Conservation (phyloP, 768 basidiomycete species). For the Leucosporidium yakuticum region DNA sequence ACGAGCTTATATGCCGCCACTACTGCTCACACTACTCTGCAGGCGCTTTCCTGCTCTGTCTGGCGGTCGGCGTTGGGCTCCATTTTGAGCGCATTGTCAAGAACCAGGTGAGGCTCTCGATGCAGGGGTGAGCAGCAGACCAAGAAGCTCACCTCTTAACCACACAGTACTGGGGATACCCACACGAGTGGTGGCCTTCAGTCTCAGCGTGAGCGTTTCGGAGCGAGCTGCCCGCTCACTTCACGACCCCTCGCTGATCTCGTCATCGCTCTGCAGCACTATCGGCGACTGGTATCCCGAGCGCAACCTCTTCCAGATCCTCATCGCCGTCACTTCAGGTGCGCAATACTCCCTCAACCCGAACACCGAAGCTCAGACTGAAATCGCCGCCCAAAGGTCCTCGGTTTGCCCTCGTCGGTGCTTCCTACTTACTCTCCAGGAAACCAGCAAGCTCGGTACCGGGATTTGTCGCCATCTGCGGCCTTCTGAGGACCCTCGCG, state of each 20-base stretch:
- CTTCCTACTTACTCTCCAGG: constrained; percentile 37
- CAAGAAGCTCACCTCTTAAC: not conserved
- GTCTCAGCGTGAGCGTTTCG: constrained; percentile 48
- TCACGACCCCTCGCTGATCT: not conserved
- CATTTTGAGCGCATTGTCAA: constrained; percentile 80
- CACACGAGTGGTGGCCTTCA: constrained; percentile 84
- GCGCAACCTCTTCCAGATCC: constrained; percentile 54
- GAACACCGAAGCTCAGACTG: too few species aligned
- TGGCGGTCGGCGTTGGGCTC: constrained; percentile 59
- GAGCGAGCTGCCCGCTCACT: not conserved
- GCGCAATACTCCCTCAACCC: constrained; percentile 49
- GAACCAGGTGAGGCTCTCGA: constrained; percentile 54
- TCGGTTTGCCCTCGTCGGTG: constrained; percentile 40
- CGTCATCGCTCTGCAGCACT: constrained; percentile 44
- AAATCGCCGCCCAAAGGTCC: constrained; percentile 1
- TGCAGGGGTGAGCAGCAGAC: not conserved
- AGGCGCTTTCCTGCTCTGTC: constrained; percentile 45
- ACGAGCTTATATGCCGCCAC: too few species aligned
- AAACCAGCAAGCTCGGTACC: constrained; percentile 48
- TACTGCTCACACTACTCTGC: not conserved
- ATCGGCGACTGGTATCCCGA: constrained; percentile 91
- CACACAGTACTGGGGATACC: constrained; percentile 53
- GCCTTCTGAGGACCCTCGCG: constrained; percentile 65
- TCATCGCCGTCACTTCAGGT: constrained; percentile 80
- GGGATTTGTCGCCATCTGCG: constrained; percentile 55